Evolutionary conservation across 306 rosid species (phyloP).

Genomic region (Lablab purpureus): DNA sequence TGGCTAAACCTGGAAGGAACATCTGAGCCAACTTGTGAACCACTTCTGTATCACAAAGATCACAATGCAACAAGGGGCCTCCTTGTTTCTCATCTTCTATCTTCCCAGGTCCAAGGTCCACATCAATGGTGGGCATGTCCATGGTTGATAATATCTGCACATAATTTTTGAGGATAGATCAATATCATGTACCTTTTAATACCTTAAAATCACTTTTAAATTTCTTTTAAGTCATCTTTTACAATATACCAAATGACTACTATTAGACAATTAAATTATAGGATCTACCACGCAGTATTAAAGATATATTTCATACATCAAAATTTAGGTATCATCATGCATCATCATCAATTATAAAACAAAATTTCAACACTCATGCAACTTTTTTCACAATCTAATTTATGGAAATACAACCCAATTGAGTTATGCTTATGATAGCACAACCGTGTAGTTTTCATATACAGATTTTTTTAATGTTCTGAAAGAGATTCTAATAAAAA

Average conservation of each 20-base stretch:
- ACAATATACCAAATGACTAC: background rate
- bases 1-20: constrained; percentile 78
- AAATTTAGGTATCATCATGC: too few species aligned
- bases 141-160: constrained; percentile 56
- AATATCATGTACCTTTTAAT: background rate
- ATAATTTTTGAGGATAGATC: constrained; percentile 28
- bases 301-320: background rate
- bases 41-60: constrained; percentile 67
- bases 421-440: background rate
- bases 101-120: constrained; percentile 66
- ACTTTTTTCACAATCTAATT: too few species aligned
- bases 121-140: constrained; percentile 56
- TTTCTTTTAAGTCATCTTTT: constrained; percentile 6
- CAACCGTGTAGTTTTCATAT: background rate
- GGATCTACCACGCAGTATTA: constrained; percentile 9
- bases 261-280: background rate
- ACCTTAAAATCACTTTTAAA: background rate
- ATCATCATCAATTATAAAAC: too few species aligned
- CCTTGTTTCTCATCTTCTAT: constrained; percentile 62
- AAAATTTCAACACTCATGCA: too few species aligned
- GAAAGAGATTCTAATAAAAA: background rate
- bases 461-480: background rate
- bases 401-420: background rate
- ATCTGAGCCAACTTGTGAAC: constrained; percentile 79
- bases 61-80: constrained; percentile 61